phyloP scores from a whole-genome alignment of 1,139 yeast species.

The Wickerhamomyces sp. region DNA sequence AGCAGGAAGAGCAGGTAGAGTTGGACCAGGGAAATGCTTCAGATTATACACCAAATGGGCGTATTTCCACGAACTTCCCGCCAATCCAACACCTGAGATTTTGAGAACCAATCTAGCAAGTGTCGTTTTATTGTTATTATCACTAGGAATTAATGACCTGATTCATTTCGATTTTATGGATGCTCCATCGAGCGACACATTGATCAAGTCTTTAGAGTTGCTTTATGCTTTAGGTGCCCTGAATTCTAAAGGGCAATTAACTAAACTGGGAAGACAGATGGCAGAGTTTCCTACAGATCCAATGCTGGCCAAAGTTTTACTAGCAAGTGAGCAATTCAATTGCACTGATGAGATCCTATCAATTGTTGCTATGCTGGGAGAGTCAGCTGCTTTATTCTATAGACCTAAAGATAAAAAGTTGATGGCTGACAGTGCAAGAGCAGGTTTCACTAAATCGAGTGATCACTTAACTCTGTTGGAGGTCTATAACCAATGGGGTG shows the following conservation, averaged over 20 bases:
- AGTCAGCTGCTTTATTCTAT: slow-evolving; percentile 64
- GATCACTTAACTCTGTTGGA: slow-evolving; percentile 77
- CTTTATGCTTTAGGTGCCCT: slow-evolving; percentile 86
- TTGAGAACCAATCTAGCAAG: slow-evolving; percentile 74
- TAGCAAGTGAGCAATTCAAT: slow-evolving; percentile 54
- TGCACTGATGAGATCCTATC: slow-evolving; percentile 66
- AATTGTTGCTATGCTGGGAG: slow-evolving; percentile 80
- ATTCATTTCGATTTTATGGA: slow-evolving; percentile 87
- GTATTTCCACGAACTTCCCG: slow-evolving; percentile 68
- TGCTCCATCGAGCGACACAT: slow-evolving; percentile 66
- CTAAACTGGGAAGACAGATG: slow-evolving; percentile 78
- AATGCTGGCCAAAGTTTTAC: slow-evolving; percentile 70
- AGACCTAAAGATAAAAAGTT: slow-evolving; percentile 68
- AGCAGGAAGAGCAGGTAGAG: slow-evolving; percentile 97
- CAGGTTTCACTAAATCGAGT: slow-evolving; percentile 49
- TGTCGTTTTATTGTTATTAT: slow-evolving; percentile 66
- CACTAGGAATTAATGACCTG: slow-evolving; percentile 79
- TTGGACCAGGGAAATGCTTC: slow-evolving; percentile 94
- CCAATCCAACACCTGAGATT: slow-evolving; percentile 85
- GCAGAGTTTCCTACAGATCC: slow-evolving; percentile 94
- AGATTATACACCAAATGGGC: slow-evolving; percentile 86
- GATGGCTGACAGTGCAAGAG: slow-evolving; percentile 60
- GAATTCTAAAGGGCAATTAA: slow-evolving; percentile 72
- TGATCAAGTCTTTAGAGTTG: slow-evolving; percentile 73
- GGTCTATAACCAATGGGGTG: slow-evolving; percentile 74